Evolutionary conservation across 345 rosid genomes (phyloP).

Genomic region (Lumnitzera littorea): DNA sequence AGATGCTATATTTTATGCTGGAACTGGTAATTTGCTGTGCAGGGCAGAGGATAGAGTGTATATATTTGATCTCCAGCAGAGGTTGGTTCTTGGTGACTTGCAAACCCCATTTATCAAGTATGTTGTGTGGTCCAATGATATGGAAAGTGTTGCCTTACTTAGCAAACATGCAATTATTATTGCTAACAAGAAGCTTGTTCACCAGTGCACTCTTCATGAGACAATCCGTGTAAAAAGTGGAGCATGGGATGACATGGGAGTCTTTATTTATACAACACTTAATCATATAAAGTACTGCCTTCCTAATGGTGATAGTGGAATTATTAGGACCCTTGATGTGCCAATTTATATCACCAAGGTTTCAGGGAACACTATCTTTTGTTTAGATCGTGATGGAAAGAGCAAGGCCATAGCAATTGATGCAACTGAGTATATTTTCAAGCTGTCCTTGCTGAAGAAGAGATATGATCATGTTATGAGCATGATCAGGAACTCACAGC

Average conservation of each 20-base stretch:
- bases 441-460: constrained; percentile 69
- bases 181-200: constrained; percentile 78
- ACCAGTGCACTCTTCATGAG: constrained; percentile 85
- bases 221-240: constrained; percentile 91
- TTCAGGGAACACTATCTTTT: constrained; percentile 54
- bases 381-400: constrained; percentile 89
- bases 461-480: constrained; percentile 86
- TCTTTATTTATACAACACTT: constrained; percentile 79
- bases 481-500: constrained; percentile 92
- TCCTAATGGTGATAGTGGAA: constrained; percentile 89
- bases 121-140: constrained; percentile 88
- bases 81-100: constrained; percentile 75
- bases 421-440: constrained; percentile 87
- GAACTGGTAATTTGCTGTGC: constrained; percentile 80
- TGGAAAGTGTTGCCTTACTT: constrained; percentile 90
- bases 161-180: constrained; percentile 88
- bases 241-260: constrained; percentile 97
- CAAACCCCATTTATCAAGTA: constrained; percentile 75
- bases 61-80: constrained; percentile 86
- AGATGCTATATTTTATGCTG: constrained; percentile 89
- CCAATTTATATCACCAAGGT: constrained; percentile 84
- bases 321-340: constrained; percentile 74
- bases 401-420: constrained; percentile 58
- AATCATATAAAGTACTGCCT: constrained; percentile 92
- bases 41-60: constrained; percentile 82